Base-by-base conservation (phyloP, 1,139 yeast species). In the Kodamaea derodonti region DNA sequence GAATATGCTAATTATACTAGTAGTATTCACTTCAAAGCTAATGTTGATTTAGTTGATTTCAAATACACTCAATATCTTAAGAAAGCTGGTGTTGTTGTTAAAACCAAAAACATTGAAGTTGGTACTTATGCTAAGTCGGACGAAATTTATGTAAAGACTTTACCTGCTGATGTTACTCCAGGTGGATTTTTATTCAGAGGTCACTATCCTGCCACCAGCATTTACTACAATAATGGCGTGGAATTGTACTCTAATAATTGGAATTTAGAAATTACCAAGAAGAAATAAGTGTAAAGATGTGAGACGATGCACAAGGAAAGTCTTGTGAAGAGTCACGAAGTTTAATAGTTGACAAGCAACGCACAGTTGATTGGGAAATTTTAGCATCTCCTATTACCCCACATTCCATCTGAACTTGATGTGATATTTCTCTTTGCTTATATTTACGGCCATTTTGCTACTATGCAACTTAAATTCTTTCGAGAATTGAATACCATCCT, bases 171-270 rank as follows among this genome's bases (percentile, higher is more conserved):
- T 38, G 51, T 52, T 13, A 59, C 72, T 30, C 75, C 75, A 11
- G 60, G 65, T 36, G 72, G 73, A 16, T 66, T 58, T 48, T 51
- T 67, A 30, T 47, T 60, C 35, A 64, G 73, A 54, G 72, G 71
- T 12, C 42, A 45, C 24, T 61, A 55, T 47, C 54, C 56, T 10
- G 63, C 66, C 37, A 49, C 49, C 8, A 60, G 69, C 20, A 60
- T 63, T 18, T 69, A 66, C 48, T 55, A 40, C 33, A 57, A 62
- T 17, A 60, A 54, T 23, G 70, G 52, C 14, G 59, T 60, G 36
- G 56, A 46, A 27, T 56, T 62, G 41, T 45, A 52, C 31, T 42
- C 42, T 15, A 51, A 45, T 29, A 60, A 58, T 23, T 69, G 75
- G 75, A 41, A 54, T 27, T 60, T 62, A 43, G 65, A 60, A 33